Conservation (phyloP, 31 red algal genomes). For the Porphyra umbilicalis region DNA sequence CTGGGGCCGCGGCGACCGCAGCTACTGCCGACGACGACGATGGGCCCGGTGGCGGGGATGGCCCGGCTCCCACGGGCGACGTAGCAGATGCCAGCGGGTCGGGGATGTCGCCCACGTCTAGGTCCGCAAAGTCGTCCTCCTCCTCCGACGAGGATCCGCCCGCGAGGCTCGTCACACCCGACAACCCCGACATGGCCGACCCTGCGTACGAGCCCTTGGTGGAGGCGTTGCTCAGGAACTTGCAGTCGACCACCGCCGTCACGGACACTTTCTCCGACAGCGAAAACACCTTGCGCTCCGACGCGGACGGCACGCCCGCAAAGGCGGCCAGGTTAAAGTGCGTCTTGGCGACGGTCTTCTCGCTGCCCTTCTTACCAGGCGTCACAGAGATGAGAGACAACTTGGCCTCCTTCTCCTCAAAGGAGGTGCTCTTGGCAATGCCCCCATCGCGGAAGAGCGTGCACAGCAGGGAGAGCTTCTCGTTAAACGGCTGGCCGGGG, state of each 20-base stretch:
- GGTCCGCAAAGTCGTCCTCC: constrained; percentile 62
- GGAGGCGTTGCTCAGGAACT: constrained; percentile 20
- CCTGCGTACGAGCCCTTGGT: constrained; percentile 19
- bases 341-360: constrained; percentile 43
- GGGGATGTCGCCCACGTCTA: constrained; percentile 48
- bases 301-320: constrained; percentile 42
- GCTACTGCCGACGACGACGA: neutral
- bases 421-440: constrained; percentile 19
- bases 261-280: constrained; percentile 45
- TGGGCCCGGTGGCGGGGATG: too few species aligned
- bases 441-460: constrained; percentile 33
- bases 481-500: constrained; percentile 9
- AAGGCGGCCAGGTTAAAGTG: constrained; percentile 46
- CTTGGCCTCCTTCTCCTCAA: constrained; percentile 67
- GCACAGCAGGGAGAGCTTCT: constrained; percentile 51
- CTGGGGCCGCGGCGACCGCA: neutral
- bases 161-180: constrained; percentile 17
- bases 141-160: constrained; percentile 29
- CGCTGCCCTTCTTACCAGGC: constrained; percentile 20
- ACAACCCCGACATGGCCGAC: constrained; percentile 33
- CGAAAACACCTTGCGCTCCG: constrained; percentile 20
- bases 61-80: neutral
- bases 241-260: constrained; percentile 19
- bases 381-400: constrained; percentile 35
- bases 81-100: neutral